Evolutionary conservation across 305 asterid genomes (phyloP), one percentile per base, ranked within the genome.

Genomic region (Rubia balearica): DNA sequence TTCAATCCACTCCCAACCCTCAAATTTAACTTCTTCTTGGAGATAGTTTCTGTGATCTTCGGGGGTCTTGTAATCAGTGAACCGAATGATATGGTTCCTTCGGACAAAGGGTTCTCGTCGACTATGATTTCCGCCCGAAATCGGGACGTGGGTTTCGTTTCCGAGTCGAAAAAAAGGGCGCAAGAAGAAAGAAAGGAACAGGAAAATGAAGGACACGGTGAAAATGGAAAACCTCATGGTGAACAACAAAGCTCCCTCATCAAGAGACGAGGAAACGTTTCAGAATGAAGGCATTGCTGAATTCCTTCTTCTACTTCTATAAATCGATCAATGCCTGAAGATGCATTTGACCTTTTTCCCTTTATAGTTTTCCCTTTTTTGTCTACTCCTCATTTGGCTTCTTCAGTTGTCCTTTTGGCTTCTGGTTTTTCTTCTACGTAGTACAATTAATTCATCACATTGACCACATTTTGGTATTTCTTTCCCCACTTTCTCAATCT

Each of bases 1-100:
- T 74, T 85, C 96, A 65, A 94, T 87, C 97, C 99, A 94, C 74
- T 84, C 79, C 99, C 99, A 94, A 7, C 96, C 97, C 46, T 79
- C 46, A 0, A 83, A 89, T 78, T 82, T 80, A 57, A 94, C 87
- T 56, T 81, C 80, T 67, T 76, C 78, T 78, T 81, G 84, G 48
- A 94, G 91, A 84, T 94, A 94, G 30, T 70, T 83, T 74, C 73
- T 81, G 57, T 81, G 89, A 45, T 85, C 87, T 49, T 81, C 76
- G 22, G 88, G 88, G 67, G 80, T 81, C 77, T 79, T 81, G 81
- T 91, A 94, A 12, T 77, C 80, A 56, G 74, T 14, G 70, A 94
- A 94, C 65, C 97, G 86, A 75, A 94, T 81, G 59, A 94, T 91
- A 85, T 88, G 87, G 71, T 88, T 87, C 33, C 71, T 83, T 69